Evolutionary conservation across 2,329 filamentous ascomycete species (phyloP).

Genomic region (Talaromyces rugulosus): DNA sequence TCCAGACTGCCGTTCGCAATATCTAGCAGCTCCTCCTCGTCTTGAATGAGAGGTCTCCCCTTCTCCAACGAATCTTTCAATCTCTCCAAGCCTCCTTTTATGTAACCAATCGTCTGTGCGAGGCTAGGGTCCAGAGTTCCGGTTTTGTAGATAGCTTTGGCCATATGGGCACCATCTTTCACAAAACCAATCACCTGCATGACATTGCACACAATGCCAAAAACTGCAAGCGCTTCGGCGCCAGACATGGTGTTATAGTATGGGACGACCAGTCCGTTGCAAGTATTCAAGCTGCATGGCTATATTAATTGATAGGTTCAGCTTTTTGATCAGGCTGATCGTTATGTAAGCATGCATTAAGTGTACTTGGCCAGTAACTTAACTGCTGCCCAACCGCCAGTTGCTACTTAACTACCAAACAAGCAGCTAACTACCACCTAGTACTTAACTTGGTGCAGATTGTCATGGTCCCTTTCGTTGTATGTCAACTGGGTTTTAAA

Average conservation of each 20-base stretch:
- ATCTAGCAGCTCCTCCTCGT: not conserved
- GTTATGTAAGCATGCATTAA: not conserved
- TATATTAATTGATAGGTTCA: not conserved
- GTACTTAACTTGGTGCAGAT: too few relatives aligned
- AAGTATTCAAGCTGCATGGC: not conserved
- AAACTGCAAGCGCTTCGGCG: not conserved
- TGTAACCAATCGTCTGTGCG: not conserved
- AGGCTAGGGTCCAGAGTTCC: not conserved
- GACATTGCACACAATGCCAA: slow-evolving; percentile 1
- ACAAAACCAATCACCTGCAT: slow-evolving; percentile 3
- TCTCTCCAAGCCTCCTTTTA: not conserved
- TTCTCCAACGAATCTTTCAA: slow-evolving; percentile 1
- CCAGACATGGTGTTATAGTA: slow-evolving; percentile 1
- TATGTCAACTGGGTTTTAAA: not conserved
- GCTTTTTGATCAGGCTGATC: not conserved
- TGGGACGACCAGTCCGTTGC: not conserved
- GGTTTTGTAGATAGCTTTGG: not conserved
- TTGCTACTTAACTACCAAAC: too few relatives aligned
- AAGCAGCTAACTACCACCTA: too few relatives aligned
- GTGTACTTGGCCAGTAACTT: too few relatives aligned
- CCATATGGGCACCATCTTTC: not conserved
- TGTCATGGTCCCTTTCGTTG: not conserved
- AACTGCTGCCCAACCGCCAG: too few relatives aligned
- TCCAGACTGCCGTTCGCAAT: not conserved
- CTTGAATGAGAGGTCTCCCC: not conserved